Conservation (phyloP, 208 protist species). For the Endotrypanum monterogeii region DNA sequence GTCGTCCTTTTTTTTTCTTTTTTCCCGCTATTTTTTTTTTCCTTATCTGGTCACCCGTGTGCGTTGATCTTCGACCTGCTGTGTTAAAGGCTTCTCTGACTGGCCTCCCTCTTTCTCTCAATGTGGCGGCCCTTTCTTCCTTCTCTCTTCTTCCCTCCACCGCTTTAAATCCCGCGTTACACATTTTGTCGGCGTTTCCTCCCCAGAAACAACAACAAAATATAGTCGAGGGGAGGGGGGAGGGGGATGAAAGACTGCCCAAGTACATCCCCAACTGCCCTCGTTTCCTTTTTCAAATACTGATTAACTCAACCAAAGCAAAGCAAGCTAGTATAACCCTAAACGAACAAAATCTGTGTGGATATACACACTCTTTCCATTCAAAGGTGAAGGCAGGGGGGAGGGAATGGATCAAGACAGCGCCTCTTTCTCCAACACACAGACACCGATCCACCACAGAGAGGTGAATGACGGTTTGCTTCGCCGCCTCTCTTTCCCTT, state of each 20-base stretch:
- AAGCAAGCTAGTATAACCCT: background rate
- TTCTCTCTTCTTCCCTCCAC: background rate
- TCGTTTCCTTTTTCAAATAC: background rate
- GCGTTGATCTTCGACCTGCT: background rate
- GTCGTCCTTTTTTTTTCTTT: background rate
- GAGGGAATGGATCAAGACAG: background rate
- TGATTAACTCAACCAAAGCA: background rate
- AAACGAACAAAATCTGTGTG: background rate
- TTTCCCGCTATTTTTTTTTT: conserved; percentile 7
- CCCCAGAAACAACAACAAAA: too few relatives aligned
- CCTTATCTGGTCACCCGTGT: conserved; percentile 3
- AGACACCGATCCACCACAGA: too few relatives aligned
- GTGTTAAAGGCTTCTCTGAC: background rate
- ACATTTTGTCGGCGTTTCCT: background rate
- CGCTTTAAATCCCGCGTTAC: background rate
- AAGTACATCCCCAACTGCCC: too few relatives aligned
- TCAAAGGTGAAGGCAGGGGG: background rate
- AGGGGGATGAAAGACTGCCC: too few relatives aligned
- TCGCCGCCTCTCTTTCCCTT: background rate
- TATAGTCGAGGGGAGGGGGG: too few relatives aligned
- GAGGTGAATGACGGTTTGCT: background rate
- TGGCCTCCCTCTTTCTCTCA: background rate
- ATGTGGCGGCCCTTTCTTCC: too few relatives aligned
- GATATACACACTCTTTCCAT: background rate
- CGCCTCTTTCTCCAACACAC: background rate